phyloP scores from a whole-genome alignment of 2,329 filamentous ascomycete species.

The Chlorencoelia australis region DNA sequence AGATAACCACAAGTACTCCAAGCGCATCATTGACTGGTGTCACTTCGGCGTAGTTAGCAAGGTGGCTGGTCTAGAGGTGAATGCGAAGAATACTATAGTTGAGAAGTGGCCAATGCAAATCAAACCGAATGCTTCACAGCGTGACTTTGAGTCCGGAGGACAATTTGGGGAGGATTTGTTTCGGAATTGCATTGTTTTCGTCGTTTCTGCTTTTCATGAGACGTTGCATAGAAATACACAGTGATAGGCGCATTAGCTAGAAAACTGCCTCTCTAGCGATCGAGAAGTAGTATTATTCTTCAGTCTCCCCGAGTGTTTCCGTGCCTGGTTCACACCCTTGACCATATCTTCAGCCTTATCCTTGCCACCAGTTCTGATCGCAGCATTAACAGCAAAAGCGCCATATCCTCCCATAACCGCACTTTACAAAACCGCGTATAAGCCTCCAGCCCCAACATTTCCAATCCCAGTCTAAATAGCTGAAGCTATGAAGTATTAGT shows the following conservation, averaged over 20 bases:
- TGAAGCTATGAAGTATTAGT: neutral
- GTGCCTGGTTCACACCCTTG: too few species aligned
- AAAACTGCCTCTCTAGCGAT: too few species aligned
- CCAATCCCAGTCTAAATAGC: neutral
- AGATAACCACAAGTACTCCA: neutral
- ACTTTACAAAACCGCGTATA: conserved; percentile 1
- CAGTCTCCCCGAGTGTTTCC: too few species aligned
- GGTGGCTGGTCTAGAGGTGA: conserved; percentile 3
- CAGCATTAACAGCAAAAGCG: neutral
- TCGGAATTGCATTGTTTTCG: too few species aligned
- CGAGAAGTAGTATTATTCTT: too few species aligned
- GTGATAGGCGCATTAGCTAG: too few species aligned
- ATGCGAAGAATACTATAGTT: conserved; percentile 5
- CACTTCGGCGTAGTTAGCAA: neutral
- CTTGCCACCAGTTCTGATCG: neutral
- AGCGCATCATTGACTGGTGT: neutral
- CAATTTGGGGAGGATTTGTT: too few species aligned
- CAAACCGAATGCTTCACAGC: neutral
- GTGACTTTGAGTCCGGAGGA: conserved; percentile 7
- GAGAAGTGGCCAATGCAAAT: conserved; percentile 11
- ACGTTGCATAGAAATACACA: too few species aligned
- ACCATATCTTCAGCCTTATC: too few species aligned
- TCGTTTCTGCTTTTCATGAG: too few species aligned
- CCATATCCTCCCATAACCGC: conserved; percentile 3
- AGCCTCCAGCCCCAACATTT: neutral